These are phyloP conservation scores for Colletotrichum lini DNA, from an alignment of 2,329 filamentous ascomycete species.

Conservation along the genomic window DNA sequence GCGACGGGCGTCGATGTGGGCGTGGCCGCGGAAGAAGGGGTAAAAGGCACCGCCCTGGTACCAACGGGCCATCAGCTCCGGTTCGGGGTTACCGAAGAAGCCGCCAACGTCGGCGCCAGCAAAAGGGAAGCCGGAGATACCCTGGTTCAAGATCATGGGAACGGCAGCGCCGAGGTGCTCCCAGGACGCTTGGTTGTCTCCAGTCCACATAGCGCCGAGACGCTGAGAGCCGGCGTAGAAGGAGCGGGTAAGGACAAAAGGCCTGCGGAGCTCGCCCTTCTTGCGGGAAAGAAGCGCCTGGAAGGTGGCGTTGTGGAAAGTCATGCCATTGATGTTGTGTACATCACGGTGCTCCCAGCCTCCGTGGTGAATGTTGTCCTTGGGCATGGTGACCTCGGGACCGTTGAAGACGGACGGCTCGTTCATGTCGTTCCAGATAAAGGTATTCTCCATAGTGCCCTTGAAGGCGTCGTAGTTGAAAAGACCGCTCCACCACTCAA, in stretches of 20 bases:
- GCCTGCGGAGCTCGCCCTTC: conserved; percentile 86
- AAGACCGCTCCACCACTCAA: conserved; percentile 90
- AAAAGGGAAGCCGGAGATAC: conserved; percentile 94
- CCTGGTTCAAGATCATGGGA: conserved; percentile 94
- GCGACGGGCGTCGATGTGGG: conserved; percentile 95
- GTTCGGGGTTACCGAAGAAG: conserved; percentile 97
- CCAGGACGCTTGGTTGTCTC: conserved; percentile 96
- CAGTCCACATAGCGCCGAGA: conserved; percentile 97
- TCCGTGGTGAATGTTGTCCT: conserved; percentile 93
- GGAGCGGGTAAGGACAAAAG: conserved; percentile 92
- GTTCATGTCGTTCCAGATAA: conserved; percentile 99
- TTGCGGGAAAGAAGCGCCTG: conserved; percentile 87
- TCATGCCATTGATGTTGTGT: conserved; percentile 96
- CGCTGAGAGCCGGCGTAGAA: conserved; percentile 95
- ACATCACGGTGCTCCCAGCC: conserved; percentile 98
- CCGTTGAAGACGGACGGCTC: conserved; percentile 99
- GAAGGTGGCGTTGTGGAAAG: conserved; percentile 94
- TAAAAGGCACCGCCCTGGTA: conserved; percentile 98
- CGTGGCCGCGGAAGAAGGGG: conserved; percentile 97
- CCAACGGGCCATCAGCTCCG: conserved; percentile 93
- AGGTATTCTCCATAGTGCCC: conserved; percentile 87
- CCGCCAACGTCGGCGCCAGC: conserved; percentile 96
- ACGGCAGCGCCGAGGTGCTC: conserved; percentile 89
- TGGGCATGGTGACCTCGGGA: conserved; percentile 98
- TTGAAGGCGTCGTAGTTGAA: conserved; percentile 93